Conservation (phyloP, 176 grass and related monocot species). For the Triticum timopheevii region DNA sequence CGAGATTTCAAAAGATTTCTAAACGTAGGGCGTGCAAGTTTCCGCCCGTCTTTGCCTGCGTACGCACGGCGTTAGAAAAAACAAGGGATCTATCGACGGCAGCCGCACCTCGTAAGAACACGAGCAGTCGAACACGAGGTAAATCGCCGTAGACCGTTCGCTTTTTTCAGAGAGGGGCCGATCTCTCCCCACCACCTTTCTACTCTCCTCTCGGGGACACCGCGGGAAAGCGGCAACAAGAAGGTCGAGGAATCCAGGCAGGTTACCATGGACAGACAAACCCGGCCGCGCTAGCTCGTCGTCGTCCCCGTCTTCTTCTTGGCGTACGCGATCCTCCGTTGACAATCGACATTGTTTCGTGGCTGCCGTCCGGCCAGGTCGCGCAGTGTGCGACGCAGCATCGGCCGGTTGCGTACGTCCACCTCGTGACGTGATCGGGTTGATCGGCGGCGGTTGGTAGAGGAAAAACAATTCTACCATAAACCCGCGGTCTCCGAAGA, state of each 20-base stretch:
- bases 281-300: neutral
- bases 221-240: neutral
- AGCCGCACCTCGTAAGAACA: neutral
- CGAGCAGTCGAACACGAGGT: neutral
- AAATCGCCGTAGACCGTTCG: neutral
- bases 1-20: neutral
- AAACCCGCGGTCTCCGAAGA: neutral
- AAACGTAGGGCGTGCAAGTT: neutral
- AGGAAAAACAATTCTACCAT: neutral
- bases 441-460: slow-evolving; percentile 18
- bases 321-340: neutral
- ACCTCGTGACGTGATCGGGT: slow-evolving; percentile 10
- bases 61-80: slow-evolving; percentile 16
- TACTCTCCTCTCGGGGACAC: slow-evolving; percentile 36
- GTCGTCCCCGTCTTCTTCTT: neutral
- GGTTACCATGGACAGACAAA: neutral
- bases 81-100: neutral
- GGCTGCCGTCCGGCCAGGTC: slow-evolving; percentile 8
- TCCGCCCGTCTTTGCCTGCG: neutral
- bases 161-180: neutral
- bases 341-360: neutral
- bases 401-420: neutral
- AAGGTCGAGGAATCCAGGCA: neutral
- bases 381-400: neutral
- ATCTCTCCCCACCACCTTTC: neutral